A percentile compares a stretch with the other conserved stretches of the same genome.
These are phyloP conservation scores for Globisporangium splendens DNA, from an alignment of 352 stramenopile genomes.

Conservation along the genomic window DNA sequence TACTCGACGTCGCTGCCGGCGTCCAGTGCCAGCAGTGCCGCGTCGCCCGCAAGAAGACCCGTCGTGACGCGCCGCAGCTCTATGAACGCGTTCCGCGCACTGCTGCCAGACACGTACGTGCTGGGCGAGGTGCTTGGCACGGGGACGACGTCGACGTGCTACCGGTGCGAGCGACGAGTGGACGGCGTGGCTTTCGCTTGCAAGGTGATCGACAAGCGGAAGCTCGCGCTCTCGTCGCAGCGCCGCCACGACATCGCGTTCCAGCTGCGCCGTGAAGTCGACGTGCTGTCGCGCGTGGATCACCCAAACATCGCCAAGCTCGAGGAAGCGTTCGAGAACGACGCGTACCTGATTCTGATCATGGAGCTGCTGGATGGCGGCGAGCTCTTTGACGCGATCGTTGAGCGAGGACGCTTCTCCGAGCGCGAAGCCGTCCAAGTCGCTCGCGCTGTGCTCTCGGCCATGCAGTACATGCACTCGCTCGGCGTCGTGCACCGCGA, in stretches of 20 bases:
- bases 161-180: conserved; percentile 41
- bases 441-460: conserved; percentile 52
- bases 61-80: conserved; percentile 11
- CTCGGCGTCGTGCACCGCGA: conserved; percentile 68
- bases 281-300: conserved; percentile 54
- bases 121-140: conserved; percentile 61
- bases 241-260: conserved; percentile 51
- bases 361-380: conserved; percentile 78
- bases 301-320: conserved; percentile 72
- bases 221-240: conserved; percentile 37
- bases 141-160: conserved; percentile 72
- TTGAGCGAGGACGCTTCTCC: conserved; percentile 54
- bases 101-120: conserved; percentile 40
- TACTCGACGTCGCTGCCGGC: conserved; percentile 7
- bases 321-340: conserved; percentile 64
- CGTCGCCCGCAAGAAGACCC: not conserved
- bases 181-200: conserved; percentile 59
- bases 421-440: conserved; percentile 57
- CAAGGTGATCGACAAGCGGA: conserved; percentile 78
- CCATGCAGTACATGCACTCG: conserved; percentile 72
- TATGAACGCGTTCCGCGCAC: conserved; percentile 27
- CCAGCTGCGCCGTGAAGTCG: conserved; percentile 62
- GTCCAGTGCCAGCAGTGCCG: not conserved
- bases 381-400: conserved; percentile 81
- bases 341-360: conserved; percentile 60